Evolutionary conservation across 2,329 filamentous ascomycete genomes (phyloP), one percentile per base, ranked within the genome.

Genomic region (Alternaria ethzedia): DNA sequence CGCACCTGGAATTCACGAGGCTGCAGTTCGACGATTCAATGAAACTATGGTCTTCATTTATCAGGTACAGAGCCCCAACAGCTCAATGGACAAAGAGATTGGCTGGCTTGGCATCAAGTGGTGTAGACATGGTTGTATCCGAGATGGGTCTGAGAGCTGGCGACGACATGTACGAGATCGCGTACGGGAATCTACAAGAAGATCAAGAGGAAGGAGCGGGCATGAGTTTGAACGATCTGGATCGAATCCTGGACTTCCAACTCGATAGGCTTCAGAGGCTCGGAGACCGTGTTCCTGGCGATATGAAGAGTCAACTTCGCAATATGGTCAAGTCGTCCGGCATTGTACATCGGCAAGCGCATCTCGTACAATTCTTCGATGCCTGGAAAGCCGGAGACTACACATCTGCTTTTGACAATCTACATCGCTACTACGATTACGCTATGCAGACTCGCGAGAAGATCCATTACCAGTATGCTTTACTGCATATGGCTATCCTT

Each of bases 381-480:
- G 89, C 94, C 1, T 98, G 94, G 95, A 88, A 91, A 77, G 90
- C 93, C 4, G 95, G 95, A 5, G 94, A 98, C 79, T 96, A 95
- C 74, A 89, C 92, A 12, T 93, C 92, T 1, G 91, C 96, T 0
- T 96, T 97, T 76, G 95, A 99, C 74, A 90, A 90, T 69, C 85
- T 99, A 20, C 94, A 98, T 78, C 90, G 93, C 55, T 99, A 97
- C 79, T 99, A 97, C 73, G 96, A 99, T 79, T 97, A 97, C 79
- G 96, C 94, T 1, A 94, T 96, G 88, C 91, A 96, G 73, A 91
- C 89, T 69, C 85, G 89, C 64, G 92, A 97, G 72, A 90, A 92
- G 23, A 87, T 91, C 6, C 94, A 94, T 72, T 98, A 99, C 75
- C 96, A 98, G 76, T 97, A 97, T 76, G 96, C 96, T 1, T 83